A percentile compares a stretch with the other conserved stretches of the same genome.
phyloP scores from a whole-genome alignment of 208 protist species.

The Trypanosoma cruzi region DNA sequence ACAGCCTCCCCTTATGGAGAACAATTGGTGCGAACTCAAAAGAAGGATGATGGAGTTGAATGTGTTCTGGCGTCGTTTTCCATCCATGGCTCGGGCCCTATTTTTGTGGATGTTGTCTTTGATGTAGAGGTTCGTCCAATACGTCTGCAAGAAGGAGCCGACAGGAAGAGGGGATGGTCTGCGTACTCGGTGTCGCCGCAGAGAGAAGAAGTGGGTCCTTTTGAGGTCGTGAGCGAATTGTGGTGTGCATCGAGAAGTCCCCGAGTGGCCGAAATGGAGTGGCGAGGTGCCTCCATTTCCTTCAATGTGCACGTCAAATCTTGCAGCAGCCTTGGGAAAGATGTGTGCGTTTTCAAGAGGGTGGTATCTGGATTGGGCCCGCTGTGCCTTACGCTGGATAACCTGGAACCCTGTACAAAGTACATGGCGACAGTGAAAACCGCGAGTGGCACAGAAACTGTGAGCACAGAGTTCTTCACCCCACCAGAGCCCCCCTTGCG shows the following conservation, averaged over 20 bases:
- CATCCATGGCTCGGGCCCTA: not conserved
- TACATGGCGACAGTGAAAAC: constrained; percentile 5
- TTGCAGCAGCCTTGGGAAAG: not conserved
- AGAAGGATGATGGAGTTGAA: not conserved
- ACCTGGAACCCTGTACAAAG: constrained; percentile 3
- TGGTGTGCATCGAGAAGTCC: not conserved
- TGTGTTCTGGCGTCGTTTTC: not conserved
- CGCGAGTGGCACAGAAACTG: not conserved
- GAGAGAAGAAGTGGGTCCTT: constrained; percentile 5
- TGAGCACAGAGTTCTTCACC: constrained; percentile 4
- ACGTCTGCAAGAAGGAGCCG: not conserved
- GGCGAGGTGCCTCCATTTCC: constrained; percentile 1
- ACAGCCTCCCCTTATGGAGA: not conserved
- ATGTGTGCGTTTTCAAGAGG: not conserved
- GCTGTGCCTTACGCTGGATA: constrained; percentile 1
- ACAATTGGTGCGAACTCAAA: not conserved
- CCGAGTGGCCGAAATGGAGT: not conserved
- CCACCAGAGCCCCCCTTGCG: not conserved
- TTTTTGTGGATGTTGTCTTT: constrained; percentile 15
- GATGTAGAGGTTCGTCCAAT: constrained; percentile 9
- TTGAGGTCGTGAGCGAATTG: constrained; percentile 1
- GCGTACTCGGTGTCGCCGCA: not conserved
- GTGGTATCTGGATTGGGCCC: not conserved
- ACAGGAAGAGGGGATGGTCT: not conserved
- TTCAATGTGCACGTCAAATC: constrained; percentile 1